Conservation (phyloP, 192 early-diverging fungal genomes). For the Backusella westeae region DNA sequence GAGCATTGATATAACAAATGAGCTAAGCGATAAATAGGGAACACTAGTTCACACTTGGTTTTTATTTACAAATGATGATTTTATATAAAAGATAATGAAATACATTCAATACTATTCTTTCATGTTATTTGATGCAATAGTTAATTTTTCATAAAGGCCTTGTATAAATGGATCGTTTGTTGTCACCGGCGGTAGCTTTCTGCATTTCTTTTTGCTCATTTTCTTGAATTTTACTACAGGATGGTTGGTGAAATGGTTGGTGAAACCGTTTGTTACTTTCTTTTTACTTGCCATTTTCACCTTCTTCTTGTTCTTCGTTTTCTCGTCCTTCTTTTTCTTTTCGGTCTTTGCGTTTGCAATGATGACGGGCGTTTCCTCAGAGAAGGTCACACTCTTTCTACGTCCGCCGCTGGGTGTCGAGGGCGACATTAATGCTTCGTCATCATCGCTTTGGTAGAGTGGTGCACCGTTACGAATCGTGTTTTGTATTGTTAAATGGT, state of each 20-base stretch:
- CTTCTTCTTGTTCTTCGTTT: not conserved
- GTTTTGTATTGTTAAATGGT: constrained; percentile 1
- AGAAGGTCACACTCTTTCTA: constrained; percentile 8
- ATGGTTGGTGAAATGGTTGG: constrained; percentile 14
- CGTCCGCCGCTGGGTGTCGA: not conserved
- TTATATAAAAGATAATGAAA: not conserved
- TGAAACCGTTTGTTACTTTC: constrained; percentile 4
- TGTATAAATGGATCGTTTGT: constrained; percentile 10
- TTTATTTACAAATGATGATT: not conserved
- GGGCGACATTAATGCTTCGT: not conserved
- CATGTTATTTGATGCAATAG: not conserved
- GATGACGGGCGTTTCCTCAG: not conserved
- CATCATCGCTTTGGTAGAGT: not conserved
- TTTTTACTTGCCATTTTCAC: constrained; percentile 18
- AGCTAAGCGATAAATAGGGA: too few relatives aligned
- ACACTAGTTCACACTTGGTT: not conserved
- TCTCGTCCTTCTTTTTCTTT: constrained; percentile 6
- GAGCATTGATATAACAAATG: not conserved
- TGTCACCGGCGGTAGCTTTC: constrained; percentile 1
- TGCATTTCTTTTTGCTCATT: constrained; percentile 8
- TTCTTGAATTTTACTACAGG: constrained; percentile 19
- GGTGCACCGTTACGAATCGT: constrained; percentile 7
- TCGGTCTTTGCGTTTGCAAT: not conserved
- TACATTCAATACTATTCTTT: not conserved
- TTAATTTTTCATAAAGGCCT: constrained; percentile 4